phyloP scores from a whole-genome alignment of 2,329 filamentous ascomycete species.

The Apiospora aurea region DNA sequence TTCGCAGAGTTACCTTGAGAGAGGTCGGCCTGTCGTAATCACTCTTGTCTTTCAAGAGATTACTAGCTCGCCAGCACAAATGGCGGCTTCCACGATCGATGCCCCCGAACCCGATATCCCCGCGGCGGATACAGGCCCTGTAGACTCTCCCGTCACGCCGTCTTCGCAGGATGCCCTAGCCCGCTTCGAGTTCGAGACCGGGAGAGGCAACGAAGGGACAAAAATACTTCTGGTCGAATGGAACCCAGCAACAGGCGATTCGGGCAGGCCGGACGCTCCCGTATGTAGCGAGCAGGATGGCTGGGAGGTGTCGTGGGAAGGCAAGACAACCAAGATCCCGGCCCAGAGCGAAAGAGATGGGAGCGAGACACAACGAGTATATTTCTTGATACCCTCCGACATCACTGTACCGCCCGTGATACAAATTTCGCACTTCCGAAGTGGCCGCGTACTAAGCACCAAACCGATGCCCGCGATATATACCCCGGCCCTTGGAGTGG shows the following conservation, averaged over 20 bases:
- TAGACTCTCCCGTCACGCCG: slow-evolving; percentile 27
- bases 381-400: slow-evolving; percentile 80
- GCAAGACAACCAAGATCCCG: slow-evolving; percentile 72
- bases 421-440: slow-evolving; percentile 60
- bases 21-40: not conserved
- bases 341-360: slow-evolving; percentile 55
- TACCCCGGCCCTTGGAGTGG: slow-evolving; percentile 74
- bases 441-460: slow-evolving; percentile 57
- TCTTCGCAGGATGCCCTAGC: slow-evolving; percentile 63
- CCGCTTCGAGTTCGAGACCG: slow-evolving; percentile 86
- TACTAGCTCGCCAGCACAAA: not conserved
- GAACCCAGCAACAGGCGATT: slow-evolving; percentile 55
- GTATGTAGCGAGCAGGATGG: slow-evolving; percentile 34
- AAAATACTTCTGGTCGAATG: slow-evolving; percentile 96
- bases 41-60: not conserved
- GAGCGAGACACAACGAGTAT: slow-evolving; percentile 67
- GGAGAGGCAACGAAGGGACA: slow-evolving; percentile 77
- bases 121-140: not conserved
- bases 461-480: slow-evolving; percentile 90
- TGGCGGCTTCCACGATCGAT: slow-evolving; percentile 18
- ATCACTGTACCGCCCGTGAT: slow-evolving; percentile 76
- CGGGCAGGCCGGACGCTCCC: slow-evolving; percentile 46
- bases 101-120: not conserved
- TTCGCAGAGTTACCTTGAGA: not conserved
- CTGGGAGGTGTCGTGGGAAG: slow-evolving; percentile 86